These are phyloP conservation scores for Darksidea phi DNA, from an alignment of 495 filamentous ascomycete species.

Conservation along the genomic window DNA sequence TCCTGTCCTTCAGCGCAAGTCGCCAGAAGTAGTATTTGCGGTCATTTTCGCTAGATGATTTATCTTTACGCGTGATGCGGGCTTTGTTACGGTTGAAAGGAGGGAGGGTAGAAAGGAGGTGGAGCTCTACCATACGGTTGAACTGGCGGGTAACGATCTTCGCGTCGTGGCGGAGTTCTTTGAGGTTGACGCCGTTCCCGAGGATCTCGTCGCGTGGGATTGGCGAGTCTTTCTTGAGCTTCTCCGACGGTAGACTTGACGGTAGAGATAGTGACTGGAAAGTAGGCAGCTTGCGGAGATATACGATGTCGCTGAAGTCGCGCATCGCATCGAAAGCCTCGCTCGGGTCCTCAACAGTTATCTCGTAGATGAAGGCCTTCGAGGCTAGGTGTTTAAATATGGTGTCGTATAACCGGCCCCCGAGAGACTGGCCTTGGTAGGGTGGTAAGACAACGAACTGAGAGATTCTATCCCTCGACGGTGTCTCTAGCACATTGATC, in stretches of 20 bases:
- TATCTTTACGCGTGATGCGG: slow-evolving; percentile 58
- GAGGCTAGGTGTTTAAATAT: slow-evolving; percentile 66
- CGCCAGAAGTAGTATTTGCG: slow-evolving; percentile 76
- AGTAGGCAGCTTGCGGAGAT: slow-evolving; percentile 56
- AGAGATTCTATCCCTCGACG: slow-evolving; percentile 77
- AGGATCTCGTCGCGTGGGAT: slow-evolving; percentile 67
- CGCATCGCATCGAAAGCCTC: slow-evolving; percentile 90
- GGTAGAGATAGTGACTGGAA: slow-evolving; percentile 57
- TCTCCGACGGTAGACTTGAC: slow-evolving; percentile 41
- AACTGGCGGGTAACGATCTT: slow-evolving; percentile 92
- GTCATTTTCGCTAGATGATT: slow-evolving; percentile 55
- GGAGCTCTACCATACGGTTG: slow-evolving; percentile 80
- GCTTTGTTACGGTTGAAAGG: slow-evolving; percentile 56
- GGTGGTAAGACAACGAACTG: slow-evolving; percentile 93
- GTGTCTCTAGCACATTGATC: slow-evolving; percentile 46
- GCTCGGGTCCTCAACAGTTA: slow-evolving; percentile 95
- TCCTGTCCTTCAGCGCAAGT: slow-evolving; percentile 74
- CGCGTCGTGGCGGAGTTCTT: slow-evolving; percentile 59
- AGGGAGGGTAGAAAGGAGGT: slow-evolving; percentile 74
- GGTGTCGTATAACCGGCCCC: slow-evolving; percentile 73
- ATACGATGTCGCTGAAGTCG: slow-evolving; percentile 75
- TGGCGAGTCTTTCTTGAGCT: slow-evolving; percentile 35
- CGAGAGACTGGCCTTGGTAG: slow-evolving; percentile 76
- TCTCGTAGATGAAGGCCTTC: slow-evolving; percentile 65
- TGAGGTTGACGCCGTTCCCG: slow-evolving; percentile 51